Conservation (phyloP, 2,329 filamentous ascomycete genomes). For the Alternaria incomplexa region DNA sequence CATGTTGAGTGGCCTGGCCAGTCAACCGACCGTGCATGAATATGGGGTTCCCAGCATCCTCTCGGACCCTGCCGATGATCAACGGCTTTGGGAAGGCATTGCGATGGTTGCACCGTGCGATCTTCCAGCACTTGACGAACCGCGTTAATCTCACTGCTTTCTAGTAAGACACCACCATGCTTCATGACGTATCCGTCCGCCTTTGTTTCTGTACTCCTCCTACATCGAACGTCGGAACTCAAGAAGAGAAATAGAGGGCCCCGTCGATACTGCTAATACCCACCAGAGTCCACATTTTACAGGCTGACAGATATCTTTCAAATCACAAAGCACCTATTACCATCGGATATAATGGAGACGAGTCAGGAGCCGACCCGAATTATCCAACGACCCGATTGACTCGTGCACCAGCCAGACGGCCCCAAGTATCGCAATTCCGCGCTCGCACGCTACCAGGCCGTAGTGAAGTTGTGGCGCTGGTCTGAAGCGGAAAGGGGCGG, state of each 20-base stretch:
- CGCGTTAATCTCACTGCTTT: conserved; percentile 1
- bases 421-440: conserved; percentile 1
- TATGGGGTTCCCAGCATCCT: conserved; percentile 9
- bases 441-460: neutral
- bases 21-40: conserved; percentile 1
- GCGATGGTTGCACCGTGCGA: conserved; percentile 1
- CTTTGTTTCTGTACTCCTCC: neutral
- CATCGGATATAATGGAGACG: conserved; percentile 12
- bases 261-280: conserved; percentile 1
- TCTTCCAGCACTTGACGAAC: conserved; percentile 1
- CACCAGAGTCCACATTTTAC: conserved; percentile 16
- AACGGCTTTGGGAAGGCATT: conserved; percentile 18
- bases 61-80: conserved; percentile 9
- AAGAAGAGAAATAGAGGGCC: neutral
- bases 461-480: conserved; percentile 1
- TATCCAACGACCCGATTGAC: conserved; percentile 12
- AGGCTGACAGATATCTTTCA: conserved; percentile 3
- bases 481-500: conserved; percentile 6
- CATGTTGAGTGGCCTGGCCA: neutral
- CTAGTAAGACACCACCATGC: neutral
- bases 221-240: neutral
- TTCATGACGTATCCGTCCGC: neutral
- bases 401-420: neutral
- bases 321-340: conserved; percentile 6
- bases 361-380: conserved; percentile 4